Conservation (phyloP, 2,329 filamentous ascomycete species). For the Penicillium vulpinum region DNA sequence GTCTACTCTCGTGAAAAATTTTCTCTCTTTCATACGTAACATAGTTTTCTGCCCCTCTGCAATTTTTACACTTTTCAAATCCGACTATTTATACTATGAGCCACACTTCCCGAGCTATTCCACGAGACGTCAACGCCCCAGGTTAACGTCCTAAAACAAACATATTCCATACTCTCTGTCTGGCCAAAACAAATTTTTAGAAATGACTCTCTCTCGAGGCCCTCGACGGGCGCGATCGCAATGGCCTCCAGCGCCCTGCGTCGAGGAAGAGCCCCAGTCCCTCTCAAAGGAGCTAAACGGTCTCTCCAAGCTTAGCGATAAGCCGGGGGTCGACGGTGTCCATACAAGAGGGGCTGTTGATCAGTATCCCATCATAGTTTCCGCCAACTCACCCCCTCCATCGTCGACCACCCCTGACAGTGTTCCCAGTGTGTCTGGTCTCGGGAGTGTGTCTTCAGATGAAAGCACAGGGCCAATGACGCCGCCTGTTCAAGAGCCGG, state of each 20-base stretch:
- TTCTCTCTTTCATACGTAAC: conserved; percentile 5
- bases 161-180: conserved; percentile 5
- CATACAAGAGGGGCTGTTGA: conserved; percentile 43
- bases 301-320: conserved; percentile 31
- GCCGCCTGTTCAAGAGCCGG: conserved; percentile 26
- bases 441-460: conserved; percentile 29
- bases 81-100: conserved; percentile 22
- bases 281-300: conserved; percentile 44
- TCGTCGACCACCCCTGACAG: conserved; percentile 13
- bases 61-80: conserved; percentile 5
- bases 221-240: conserved; percentile 25
- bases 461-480: conserved; percentile 31
- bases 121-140: conserved; percentile 21
- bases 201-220: conserved; percentile 25
- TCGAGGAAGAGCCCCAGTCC: conserved; percentile 47
- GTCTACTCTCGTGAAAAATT: conserved; percentile 15
- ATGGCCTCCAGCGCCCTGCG: conserved; percentile 47
- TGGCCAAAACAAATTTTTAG: conserved; percentile 6
- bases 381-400: conserved; percentile 26
- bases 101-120: conserved; percentile 12
- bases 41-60: conserved; percentile 2
- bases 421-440: conserved; percentile 18
- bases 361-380: conserved; percentile 47
- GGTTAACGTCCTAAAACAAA: conserved; percentile 19
- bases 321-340: conserved; percentile 35